Percentiles rank a stretch among this genome's conserved stretches.
phyloP scores from a whole-genome alignment of 495 filamentous ascomycete species.

The Aspergillus haitiensis region DNA sequence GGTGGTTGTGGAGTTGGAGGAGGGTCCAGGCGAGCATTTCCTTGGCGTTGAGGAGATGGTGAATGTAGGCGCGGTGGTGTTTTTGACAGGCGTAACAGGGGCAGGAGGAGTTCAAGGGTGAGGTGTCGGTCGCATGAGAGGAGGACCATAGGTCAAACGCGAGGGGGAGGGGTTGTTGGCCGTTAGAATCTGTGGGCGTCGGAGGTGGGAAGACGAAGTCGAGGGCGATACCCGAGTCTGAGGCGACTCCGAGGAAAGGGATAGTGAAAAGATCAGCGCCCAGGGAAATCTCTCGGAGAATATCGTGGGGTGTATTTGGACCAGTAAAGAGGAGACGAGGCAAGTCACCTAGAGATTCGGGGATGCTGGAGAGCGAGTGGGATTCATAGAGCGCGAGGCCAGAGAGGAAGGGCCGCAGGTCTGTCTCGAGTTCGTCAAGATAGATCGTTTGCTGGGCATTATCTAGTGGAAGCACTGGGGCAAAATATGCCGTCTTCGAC shows the following conservation, averaged over 20 bases:
- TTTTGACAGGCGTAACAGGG: slow-evolving; percentile 78
- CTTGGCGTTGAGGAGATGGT: slow-evolving; percentile 81
- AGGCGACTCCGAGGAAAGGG: slow-evolving; percentile 67
- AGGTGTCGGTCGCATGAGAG: slow-evolving; percentile 54
- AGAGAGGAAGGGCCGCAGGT: slow-evolving; percentile 55
- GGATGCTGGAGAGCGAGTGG: slow-evolving; percentile 64
- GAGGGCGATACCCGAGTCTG: slow-evolving; percentile 85
- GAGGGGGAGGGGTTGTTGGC: slow-evolving; percentile 47
- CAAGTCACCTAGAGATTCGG: slow-evolving; percentile 54
- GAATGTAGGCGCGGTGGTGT: slow-evolving; percentile 84
- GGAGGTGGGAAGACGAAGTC: slow-evolving; percentile 69
- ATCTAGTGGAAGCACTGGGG: slow-evolving; percentile 76
- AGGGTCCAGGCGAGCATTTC: slow-evolving; percentile 97
- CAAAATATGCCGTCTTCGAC: slow-evolving; percentile 60
- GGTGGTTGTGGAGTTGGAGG: slow-evolving; percentile 86
- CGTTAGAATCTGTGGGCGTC: slow-evolving; percentile 5
- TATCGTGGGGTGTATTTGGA: slow-evolving; percentile 66
- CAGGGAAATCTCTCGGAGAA: slow-evolving; percentile 69
- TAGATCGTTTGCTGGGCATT: slow-evolving; percentile 74
- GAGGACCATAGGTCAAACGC: slow-evolving; percentile 74
- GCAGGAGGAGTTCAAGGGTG: slow-evolving; percentile 62
- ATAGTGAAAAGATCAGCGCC: slow-evolving; percentile 80
- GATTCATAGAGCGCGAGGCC: slow-evolving; percentile 83
- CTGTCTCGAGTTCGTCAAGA: slow-evolving; percentile 60
- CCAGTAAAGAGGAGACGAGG: slow-evolving; percentile 72